phyloP scores from a whole-genome alignment of 139 green algal species.

The Marvania coccoides region DNA sequence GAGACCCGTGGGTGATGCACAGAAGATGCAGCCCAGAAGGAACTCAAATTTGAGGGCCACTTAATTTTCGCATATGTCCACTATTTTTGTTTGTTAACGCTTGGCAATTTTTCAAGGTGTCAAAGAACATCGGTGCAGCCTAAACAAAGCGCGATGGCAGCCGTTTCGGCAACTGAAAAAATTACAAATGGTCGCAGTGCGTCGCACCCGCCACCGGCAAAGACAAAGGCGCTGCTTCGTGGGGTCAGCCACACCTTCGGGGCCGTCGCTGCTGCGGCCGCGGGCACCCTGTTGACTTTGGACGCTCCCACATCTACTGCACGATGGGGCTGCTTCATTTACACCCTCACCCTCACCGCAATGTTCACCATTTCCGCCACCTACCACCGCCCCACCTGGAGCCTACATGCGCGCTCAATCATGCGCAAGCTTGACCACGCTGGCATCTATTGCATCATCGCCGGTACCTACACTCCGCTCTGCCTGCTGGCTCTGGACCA shows the following conservation, averaged over 20 bases:
- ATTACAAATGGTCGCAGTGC: no score
- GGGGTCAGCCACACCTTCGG: neutral
- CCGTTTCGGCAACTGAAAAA: no score
- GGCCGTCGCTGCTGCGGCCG: neutral
- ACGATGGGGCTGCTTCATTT: neutral
- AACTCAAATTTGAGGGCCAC: no score
- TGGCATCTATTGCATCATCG: conserved; percentile 37
- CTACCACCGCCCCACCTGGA: conserved; percentile 35
- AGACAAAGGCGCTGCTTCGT: neutral
- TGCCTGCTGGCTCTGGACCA: conserved; percentile 16
- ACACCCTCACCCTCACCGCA: neutral
- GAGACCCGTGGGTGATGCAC: no score
- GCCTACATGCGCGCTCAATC: neutral
- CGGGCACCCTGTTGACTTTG: neutral
- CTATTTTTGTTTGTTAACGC: no score
- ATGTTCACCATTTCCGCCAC: conserved; percentile 14
- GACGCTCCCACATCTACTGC: neutral
- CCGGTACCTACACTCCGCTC: conserved; percentile 43
- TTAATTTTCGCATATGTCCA: no score
- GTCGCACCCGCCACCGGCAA: no score
- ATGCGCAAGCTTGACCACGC: conserved; percentile 34
- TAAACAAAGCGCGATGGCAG: no score
- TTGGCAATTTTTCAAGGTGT: no score
- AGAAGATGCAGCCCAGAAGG: no score
- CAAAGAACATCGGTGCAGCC: no score